phyloP scores from a whole-genome alignment of 352 stramenopile species.

The Peronospora farinosa region DNA sequence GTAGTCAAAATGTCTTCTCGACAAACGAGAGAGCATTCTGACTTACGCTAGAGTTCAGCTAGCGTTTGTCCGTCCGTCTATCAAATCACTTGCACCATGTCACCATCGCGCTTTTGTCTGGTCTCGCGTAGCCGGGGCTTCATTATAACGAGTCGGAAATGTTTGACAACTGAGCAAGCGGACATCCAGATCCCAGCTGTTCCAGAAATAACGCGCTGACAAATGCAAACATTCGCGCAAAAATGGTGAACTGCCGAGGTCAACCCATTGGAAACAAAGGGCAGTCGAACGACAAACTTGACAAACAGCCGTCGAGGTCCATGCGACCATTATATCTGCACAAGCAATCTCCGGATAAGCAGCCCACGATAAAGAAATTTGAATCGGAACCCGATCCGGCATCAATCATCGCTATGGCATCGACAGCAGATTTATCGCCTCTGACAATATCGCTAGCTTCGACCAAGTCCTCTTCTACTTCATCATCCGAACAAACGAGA shows the following conservation, averaged over 20 bases:
- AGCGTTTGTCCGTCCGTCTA: too few species aligned
- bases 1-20: too few species aligned
- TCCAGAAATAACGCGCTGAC: too few species aligned
- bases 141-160: too few species aligned
- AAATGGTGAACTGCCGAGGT: slow-evolving; percentile 29
- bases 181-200: too few species aligned
- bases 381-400: slow-evolving; percentile 9
- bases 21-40: too few species aligned
- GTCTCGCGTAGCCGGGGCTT: too few species aligned
- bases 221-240: slow-evolving; percentile 15
- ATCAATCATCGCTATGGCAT: slow-evolving; percentile 20
- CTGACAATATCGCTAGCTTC: slow-evolving; percentile 12
- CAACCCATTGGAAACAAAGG: slow-evolving; percentile 3
- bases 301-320: not conserved
- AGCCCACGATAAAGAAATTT: slow-evolving; percentile 10
- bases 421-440: slow-evolving; percentile 10
- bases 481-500: slow-evolving; percentile 10
- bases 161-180: too few species aligned
- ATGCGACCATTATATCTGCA: not conserved
- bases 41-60: too few species aligned
- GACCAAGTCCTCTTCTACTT: slow-evolving; percentile 12
- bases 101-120: too few species aligned
- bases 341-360: slow-evolving; percentile 5
- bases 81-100: too few species aligned
- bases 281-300: too few species aligned